These are phyloP conservation scores for Venustampulla echinocandica DNA, from an alignment of 495 filamentous ascomycete species.

Conservation along the genomic window DNA sequence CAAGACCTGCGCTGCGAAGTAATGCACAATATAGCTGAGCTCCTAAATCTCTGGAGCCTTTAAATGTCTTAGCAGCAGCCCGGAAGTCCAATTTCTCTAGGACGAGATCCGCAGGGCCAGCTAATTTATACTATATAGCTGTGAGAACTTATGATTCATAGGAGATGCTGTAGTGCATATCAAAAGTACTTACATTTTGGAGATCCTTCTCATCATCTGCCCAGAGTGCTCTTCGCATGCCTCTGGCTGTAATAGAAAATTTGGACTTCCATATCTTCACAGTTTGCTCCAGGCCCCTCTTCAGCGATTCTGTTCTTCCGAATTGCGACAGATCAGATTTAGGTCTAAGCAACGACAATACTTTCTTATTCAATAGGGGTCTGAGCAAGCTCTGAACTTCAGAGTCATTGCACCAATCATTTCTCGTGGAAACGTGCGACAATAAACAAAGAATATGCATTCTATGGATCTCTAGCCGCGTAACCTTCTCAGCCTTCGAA, in stretches of 20 bases:
- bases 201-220: conserved; percentile 51
- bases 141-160: conserved; percentile 4
- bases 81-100: conserved; percentile 63
- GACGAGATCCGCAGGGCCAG: conserved; percentile 42
- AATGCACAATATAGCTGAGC: conserved; percentile 85
- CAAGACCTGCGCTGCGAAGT: conserved; percentile 66
- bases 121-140: conserved; percentile 37
- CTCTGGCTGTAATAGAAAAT: conserved; percentile 62
- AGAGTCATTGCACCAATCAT: conserved; percentile 81
- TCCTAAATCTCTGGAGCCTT: conserved; percentile 81
- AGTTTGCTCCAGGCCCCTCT: conserved; percentile 65
- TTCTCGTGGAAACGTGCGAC: conserved; percentile 63
- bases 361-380: conserved; percentile 50
- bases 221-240: conserved; percentile 65
- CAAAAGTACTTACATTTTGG: conserved; percentile 42
- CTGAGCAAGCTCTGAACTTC: conserved; percentile 53
- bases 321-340: conserved; percentile 58
- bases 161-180: background rate
- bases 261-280: conserved; percentile 55
- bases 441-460: conserved; percentile 76
- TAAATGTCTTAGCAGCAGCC: conserved; percentile 50
- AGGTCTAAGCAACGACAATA: conserved; percentile 54
- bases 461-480: conserved; percentile 74
- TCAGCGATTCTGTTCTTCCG: conserved; percentile 59
- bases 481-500: conserved; percentile 58